Base-by-base conservation (phyloP, 495 filamentous ascomycete genomes). In the Daldinia childiae region DNA sequence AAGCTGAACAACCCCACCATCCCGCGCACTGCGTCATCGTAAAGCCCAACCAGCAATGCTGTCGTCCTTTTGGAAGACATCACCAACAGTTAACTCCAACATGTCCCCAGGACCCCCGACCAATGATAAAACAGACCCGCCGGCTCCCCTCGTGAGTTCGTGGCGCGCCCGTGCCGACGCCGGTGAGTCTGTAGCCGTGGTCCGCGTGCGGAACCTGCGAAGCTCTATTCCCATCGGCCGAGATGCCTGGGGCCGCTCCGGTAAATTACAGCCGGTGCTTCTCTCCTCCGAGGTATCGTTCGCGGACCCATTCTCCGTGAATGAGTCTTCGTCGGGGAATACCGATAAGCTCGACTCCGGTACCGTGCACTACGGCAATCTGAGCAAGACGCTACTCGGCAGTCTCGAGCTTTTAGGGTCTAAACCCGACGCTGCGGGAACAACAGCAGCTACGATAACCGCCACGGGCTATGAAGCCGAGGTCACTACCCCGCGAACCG, bases 361-460 rank as follows among this genome's bases (percentile, higher is more conserved):
- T 58, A 90, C 89, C 8, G 82, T 90, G 26, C 84, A 91, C 76
- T 91, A 90, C 73, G 88, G 89, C 21, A 83, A 64, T 26, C 75
- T 90, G 19, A 86, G 84, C 75, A 89, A 90, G 75, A 73, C 75
- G 4, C 80, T 90, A 15, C 68, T 86, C 1, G 67, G 64, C 19
- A 67, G 65, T 0, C 66, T 86, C 24, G 74, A 77, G 68, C 38
- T 62, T 58, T 41, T 50, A 6, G 27, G 30, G 24, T 3, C 27
- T 11, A 21, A 52, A 27, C 15, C 50, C 9, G 11, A 54, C 21
- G 24, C 50, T 29, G 21, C 43, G 17, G 43, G 9, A 21, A 24
- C 43, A 29, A 2, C 50, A 4, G 50, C 50, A 14, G 12, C 50
- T 0, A 19, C 43, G 8, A 3, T 24, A 48, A 3, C 43, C 17